Base-by-base conservation (phyloP, 2,329 filamentous ascomycete species). In the Trichoderma afroharzianum region DNA sequence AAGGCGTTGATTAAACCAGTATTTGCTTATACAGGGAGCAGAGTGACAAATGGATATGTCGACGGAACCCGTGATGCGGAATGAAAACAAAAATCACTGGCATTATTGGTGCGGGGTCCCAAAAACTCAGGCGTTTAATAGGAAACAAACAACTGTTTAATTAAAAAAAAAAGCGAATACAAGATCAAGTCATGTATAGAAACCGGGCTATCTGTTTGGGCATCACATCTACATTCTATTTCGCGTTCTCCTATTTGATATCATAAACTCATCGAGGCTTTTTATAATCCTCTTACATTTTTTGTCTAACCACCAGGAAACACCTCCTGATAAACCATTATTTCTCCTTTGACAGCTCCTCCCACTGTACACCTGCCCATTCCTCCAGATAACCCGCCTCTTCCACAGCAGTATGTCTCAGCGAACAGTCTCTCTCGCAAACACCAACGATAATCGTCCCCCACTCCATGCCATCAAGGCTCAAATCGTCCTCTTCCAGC, bases 351-450 rank as follows among this genome's bases (percentile, higher is more conserved):
- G 79, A 79, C 73, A 90, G 77, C 81, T 98, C 95, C 82, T 99
- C 96, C 96, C 95, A 99, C 82, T 99, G 96, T 74, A 98, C 96
- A 7, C 95, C 96, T n/a, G 88, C 90, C 95, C 96, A 99, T 82
- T 99, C 96, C 84, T 98, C 96, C 21, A 94, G 78, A 82, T 97
- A 98, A 1, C 91, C 93, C 0, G 90, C 88, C 77, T 90, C 86
- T 0, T 90, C 92, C 43, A 86, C 84, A 14, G 82, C 81, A 7
- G 89, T 86, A 0, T 88, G 87, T 6, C 81, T 80, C 18, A 89
- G 88, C 76, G 87, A 85, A 79, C 96, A 98, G 80, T 98, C 93
- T 78, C 83, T 88, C 74, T 87, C 89, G 80, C 96, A 99, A 8
- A 97, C 94, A 0, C 90, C 94, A 47, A 98, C 85, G 71, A 99